phyloP scores from a whole-genome alignment of 2,329 filamentous ascomycete species.

The Chaetoscypha palmicola region DNA sequence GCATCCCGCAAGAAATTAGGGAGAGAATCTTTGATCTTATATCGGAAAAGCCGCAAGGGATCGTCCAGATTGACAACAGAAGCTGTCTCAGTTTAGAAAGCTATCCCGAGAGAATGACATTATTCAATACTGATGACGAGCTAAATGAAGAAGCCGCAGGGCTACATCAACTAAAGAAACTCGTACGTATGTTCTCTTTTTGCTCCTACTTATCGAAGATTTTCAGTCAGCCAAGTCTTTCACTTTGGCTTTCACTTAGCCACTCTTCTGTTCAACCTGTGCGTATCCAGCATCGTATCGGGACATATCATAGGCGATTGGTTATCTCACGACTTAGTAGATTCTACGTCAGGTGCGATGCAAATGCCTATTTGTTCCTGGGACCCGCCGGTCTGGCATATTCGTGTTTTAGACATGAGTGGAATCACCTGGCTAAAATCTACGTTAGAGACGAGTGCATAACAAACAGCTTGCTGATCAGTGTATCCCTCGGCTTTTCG shows the following conservation, averaged over 20 bases:
- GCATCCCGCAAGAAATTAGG: not conserved
- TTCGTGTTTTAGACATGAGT: not conserved
- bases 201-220: no score
- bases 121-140: not conserved
- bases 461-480: no score
- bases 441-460: conserved; percentile 4
- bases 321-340: no score
- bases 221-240: no score
- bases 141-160: conserved; percentile 5
- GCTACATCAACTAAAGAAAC: not conserved
- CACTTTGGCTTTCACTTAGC: no score
- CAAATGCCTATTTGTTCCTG: no score
- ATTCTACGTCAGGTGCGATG: no score
- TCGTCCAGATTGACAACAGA: conserved; percentile 33
- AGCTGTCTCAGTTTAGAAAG: conserved; percentile 11
- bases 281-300: no score
- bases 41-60: conserved; percentile 18
- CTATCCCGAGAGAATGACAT: conserved; percentile 1
- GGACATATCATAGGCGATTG: no score
- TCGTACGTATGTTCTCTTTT: not conserved
- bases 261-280: no score
- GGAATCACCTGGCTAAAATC: not conserved
- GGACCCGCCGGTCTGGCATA: no score
- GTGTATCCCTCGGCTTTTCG: conserved; percentile 9
- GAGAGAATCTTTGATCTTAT: conserved; percentile 9